Base-by-base conservation (phyloP, 2,329 filamentous ascomycete genomes). In the Beauveria scarabaeidicola region DNA sequence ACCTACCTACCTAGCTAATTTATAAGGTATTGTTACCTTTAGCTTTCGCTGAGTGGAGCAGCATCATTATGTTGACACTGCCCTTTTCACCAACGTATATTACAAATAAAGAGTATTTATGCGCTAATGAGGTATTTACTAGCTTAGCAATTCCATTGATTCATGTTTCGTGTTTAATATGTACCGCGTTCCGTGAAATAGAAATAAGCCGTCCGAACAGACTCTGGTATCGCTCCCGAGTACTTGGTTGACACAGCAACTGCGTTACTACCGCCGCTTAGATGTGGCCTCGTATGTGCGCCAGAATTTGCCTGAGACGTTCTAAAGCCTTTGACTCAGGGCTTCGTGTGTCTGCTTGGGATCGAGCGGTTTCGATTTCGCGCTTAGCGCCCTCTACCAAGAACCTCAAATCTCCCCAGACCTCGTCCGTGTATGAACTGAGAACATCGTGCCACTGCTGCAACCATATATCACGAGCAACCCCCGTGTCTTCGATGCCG, bases 321-420 rank as follows among this genome's bases (percentile, higher is more conserved):
- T 65, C 64, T 44, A 76, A 66, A 6, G 74, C 72, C 52, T 62
- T 70, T 17, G 67, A 65, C 51, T 68, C 66, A 10, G 63, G 50
- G 6, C 43, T 36, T 7, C 40, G 44, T 9, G 27, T 43, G 9
- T 44, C 32, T 13, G 56, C 29, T 21, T 61, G 59, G 9, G 59
- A 54, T 32, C 61, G 54, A 25, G 78, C 68, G 27, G 74, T 68
- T 52, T 79, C 73, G 21, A 88, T 69, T 67, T 89, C 86, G 50
- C 72, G 70, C 60, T 74, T 75, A 4, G 86, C 86, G 62, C 82
- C 77, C 53, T 76, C 73, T 10, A 85, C 78, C 38, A 87, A 72
- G 3, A 80, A 76, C 32, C 77, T 71, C 21, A 89, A 69, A 60
- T 82, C 83, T 21, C 86, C 87, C 87, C 86, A 89, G 25, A 89